Base-by-base conservation (phyloP, 2,329 filamentous ascomycete species). In the Beauveria caledonica region DNA sequence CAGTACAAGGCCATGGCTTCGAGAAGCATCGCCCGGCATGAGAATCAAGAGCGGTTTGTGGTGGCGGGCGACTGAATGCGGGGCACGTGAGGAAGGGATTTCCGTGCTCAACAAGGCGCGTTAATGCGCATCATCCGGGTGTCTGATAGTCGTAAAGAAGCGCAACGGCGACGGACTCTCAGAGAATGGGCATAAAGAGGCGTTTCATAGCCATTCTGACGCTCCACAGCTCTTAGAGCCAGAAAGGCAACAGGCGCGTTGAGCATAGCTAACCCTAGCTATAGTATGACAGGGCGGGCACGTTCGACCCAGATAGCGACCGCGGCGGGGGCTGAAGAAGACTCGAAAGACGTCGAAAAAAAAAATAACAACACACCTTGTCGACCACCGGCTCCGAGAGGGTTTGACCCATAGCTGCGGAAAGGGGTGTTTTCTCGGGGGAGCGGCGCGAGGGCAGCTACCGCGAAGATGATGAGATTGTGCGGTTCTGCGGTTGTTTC, bases 301-400 rank as follows among this genome's bases (percentile, higher is more conserved):
- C 10, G 49, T 17, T 11, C 23, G 49, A 48, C 44, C 40, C 25
- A 17, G 39, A 45, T 45, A 25, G 10, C 15, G 50, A 29, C 33
- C 23, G 52, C 48, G 53, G 42, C 52, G 45, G 17, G 17, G 21
- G 39, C 27, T 25, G 50, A 23, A 36, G 11, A 42, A 29, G 7
- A 58, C 48, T 17, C 19, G 33, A 27, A 36, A 46, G 27, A 23
- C 3, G 42, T 33, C n/a, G 27, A 23, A 27, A 39, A 42, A 39
- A 42, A 54, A 46, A 52, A 59, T 61, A 46, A 62, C 58, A 62
- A 70, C 72, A 66, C 66, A 99, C 94, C 92, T 99, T 99, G 75
- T 97, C 94, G 76, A 96, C 89, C 72, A 99, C 92, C 71, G 94
- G 94, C 83, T 99, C 94, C 72, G 93, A 97, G 73, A 99, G 87